Conservation (phyloP, 1,139 yeast genomes). For the Candida anutae region DNA sequence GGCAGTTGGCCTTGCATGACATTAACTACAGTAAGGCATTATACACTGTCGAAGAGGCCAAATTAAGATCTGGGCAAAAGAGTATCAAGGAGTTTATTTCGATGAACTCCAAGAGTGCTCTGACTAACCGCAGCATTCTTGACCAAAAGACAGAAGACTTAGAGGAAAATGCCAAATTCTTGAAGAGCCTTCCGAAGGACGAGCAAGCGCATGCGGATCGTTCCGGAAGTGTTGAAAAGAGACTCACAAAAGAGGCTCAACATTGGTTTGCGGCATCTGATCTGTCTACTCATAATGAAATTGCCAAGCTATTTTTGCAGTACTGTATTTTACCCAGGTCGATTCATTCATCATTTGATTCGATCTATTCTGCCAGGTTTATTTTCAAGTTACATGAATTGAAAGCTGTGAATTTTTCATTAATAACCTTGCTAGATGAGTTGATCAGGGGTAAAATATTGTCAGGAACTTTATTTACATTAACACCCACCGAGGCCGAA, state of each 20-base stretch:
- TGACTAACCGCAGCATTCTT: slow-evolving; percentile 17
- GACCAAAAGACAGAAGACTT: slow-evolving; percentile 23
- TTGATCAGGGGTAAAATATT: slow-evolving; percentile 46
- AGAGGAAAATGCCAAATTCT: slow-evolving; percentile 16
- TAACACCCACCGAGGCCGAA: slow-evolving; percentile 75
- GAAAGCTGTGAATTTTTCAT: slow-evolving; percentile 35
- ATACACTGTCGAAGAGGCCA: slow-evolving; percentile 43
- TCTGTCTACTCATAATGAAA: slow-evolving; percentile 5
- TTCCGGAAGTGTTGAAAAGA: slow-evolving; percentile 7
- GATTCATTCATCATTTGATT: slow-evolving; percentile 78
- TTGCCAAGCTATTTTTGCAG: slow-evolving; percentile 41
- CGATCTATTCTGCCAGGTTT: slow-evolving; percentile 62
- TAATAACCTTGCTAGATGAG: slow-evolving; percentile 36
- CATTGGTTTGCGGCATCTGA: slow-evolving; percentile 17
- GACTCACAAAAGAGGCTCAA: slow-evolving; percentile 10
- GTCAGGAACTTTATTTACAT: slow-evolving; percentile 56
- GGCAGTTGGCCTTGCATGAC: slow-evolving; percentile 75
- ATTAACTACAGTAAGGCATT: slow-evolving; percentile 46
- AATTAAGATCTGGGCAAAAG: slow-evolving; percentile 25
- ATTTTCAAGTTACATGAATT: slow-evolving; percentile 42
- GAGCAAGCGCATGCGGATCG: slow-evolving; percentile 25
- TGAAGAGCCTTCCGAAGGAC: slow-evolving; percentile 19
- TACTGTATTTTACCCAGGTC: slow-evolving; percentile 71
- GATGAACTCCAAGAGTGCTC: slow-evolving; percentile 21
- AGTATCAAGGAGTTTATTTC: slow-evolving; percentile 25